phyloP scores from a whole-genome alignment of 768 basidiomycete species.

The Russula emetica region DNA sequence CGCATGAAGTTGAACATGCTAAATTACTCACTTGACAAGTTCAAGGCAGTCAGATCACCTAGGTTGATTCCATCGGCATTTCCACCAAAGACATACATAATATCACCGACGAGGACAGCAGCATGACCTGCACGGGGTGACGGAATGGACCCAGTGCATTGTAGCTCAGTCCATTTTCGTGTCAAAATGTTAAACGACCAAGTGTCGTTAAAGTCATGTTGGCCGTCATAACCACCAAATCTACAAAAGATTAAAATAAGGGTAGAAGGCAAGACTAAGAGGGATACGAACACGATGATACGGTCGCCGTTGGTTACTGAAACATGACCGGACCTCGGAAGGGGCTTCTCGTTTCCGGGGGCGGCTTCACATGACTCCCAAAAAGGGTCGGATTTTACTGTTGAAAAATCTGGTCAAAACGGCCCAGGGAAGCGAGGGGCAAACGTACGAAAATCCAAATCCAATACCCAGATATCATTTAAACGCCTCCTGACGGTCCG shows the following conservation, averaged over 20 bases:
- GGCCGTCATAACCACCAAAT: conserved; percentile 94
- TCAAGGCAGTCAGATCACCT: conserved; percentile 93
- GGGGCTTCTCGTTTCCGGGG: conserved; percentile 55
- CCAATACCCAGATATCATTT: conserved; percentile 93
- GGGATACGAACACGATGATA: no score
- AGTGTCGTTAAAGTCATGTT: conserved; percentile 98
- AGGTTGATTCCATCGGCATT: conserved; percentile 95
- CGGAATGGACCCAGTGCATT: conserved; percentile 95
- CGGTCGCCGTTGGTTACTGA: no score
- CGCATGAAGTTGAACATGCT: not conserved
- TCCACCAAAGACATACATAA: conserved; percentile 96
- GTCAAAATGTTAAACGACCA: conserved; percentile 89
- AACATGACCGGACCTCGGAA: conserved; percentile 87
- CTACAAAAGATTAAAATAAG: no score
- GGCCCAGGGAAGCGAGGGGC: conserved; percentile 8
- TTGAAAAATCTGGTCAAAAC: conserved; percentile 8
- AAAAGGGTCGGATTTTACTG: conserved; percentile 73
- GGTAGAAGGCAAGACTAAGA: no score
- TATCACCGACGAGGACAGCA: conserved; percentile 92
- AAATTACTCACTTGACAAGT: conserved; percentile 80
- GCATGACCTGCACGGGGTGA: conserved; percentile 94
- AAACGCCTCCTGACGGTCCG: conserved; percentile 92
- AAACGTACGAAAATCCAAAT: conserved; percentile 83
- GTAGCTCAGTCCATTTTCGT: conserved; percentile 81
- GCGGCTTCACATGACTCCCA: conserved; percentile 79